Conservation (phyloP, 257 asterid species). For the Nicotiana obtusifolia region DNA sequence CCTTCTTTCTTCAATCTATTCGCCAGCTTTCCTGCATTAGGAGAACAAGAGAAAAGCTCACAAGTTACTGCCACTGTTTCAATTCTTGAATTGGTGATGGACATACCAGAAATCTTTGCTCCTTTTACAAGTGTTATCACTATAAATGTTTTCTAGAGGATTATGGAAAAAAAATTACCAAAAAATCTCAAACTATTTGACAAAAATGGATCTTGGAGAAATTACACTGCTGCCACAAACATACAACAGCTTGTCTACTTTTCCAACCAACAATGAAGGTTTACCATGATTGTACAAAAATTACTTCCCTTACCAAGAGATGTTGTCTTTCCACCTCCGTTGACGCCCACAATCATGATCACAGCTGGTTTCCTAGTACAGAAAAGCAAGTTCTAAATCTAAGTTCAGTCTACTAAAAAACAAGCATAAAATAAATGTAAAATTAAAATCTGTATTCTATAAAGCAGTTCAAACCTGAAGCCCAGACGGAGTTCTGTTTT, state of each 20-base stretch:
- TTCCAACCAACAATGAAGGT: not conserved
- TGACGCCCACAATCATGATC: conserved; percentile 91
- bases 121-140: not conserved
- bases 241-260: not conserved
- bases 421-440: not conserved
- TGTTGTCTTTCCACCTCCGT: conserved; percentile 99
- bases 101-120: not conserved
- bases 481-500: conserved; percentile 86
- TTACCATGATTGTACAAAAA: conserved; percentile 3
- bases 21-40: conserved; percentile 81
- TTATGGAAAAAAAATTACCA: not conserved
- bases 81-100: not conserved
- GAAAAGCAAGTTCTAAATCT: conserved; percentile 15
- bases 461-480: conserved; percentile 54
- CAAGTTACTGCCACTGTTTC: not conserved
- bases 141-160: not conserved
- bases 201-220: not conserved
- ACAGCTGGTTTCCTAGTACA: conserved; percentile 87
- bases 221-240: not conserved
- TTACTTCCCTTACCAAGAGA: conserved; percentile 66
- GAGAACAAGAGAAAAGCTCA: not conserved
- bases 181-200: not conserved
- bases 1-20: conserved; percentile 85
- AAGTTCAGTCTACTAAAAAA: not conserved
- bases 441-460: not conserved